Evolutionary conservation across 129 eudicot genomes (phyloP).

Genomic region (Tagetes erecta): DNA sequence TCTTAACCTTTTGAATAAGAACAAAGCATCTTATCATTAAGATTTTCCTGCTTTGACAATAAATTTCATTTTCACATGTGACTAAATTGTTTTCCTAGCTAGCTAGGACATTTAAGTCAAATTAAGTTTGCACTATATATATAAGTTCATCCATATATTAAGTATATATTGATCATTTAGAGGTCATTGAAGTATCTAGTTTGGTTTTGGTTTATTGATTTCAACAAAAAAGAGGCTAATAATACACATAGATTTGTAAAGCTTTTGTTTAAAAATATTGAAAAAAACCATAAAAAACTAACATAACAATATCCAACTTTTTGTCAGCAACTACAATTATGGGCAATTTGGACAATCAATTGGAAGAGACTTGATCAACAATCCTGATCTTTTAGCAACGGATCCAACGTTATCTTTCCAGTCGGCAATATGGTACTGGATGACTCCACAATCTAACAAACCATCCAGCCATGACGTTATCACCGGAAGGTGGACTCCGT

Average conservation of each 20-base stretch:
- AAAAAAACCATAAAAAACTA: not conserved
- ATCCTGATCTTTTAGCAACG: slow-evolving; percentile 59
- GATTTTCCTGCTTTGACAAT: no score
- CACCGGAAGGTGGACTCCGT: slow-evolving; percentile 47
- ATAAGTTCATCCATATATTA: not conserved
- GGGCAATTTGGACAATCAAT: slow-evolving; percentile 51
- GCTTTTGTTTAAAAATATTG: not conserved
- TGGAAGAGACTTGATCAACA: slow-evolving; percentile 36
- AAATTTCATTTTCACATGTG: not conserved
- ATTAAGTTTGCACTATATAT: not conserved
- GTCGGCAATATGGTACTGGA: slow-evolving; percentile 70
- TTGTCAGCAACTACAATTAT: slow-evolving; percentile 53
- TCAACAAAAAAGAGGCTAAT: not conserved
- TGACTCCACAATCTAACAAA: slow-evolving; percentile 52
- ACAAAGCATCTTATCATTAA: no score
- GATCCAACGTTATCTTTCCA: slow-evolving; percentile 46
- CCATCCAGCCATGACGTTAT: slow-evolving; percentile 64
- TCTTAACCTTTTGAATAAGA: no score
- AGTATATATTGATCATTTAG: not conserved
- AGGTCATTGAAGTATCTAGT: not conserved
- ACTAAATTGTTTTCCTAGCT: not conserved
- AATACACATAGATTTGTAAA: not conserved
- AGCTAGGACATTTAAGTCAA: not conserved
- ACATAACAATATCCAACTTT: not conserved
- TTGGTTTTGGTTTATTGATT: not conserved